These are phyloP conservation scores for Vaccinium darrowii DNA, from an alignment of 148 eudicot genomes.

Conservation along the genomic window DNA sequence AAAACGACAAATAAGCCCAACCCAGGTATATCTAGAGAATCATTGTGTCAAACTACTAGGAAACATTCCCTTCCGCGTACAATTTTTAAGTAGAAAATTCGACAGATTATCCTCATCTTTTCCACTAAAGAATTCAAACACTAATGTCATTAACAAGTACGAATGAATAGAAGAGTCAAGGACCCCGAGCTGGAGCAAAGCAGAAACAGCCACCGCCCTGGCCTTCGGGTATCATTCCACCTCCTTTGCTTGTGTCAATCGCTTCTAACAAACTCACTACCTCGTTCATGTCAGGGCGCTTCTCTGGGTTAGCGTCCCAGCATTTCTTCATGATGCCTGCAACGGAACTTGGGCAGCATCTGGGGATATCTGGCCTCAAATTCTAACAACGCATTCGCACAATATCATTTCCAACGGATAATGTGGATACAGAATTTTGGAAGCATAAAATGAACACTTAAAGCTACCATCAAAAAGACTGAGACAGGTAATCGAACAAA, in stretches of 20 bases:
- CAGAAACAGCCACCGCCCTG: slow-evolving; percentile 65
- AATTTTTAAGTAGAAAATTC: neutral
- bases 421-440: neutral
- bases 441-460: neutral
- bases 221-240: slow-evolving; percentile 91
- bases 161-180: slow-evolving; percentile 30
- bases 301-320: slow-evolving; percentile 80
- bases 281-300: slow-evolving; percentile 82
- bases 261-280: slow-evolving; percentile 76
- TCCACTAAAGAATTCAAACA: neutral
- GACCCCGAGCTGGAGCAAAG: slow-evolving; percentile 59
- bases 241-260: slow-evolving; percentile 80
- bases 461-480: neutral
- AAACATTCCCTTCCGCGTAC: neutral
- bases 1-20: no score
- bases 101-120: neutral
- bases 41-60: no score
- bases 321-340: slow-evolving; percentile 79
- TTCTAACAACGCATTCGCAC: slow-evolving; percentile 29
- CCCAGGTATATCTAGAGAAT: neutral
- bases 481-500: neutral
- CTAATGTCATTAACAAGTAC: no score
- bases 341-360: slow-evolving; percentile 74
- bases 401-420: neutral
- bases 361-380: slow-evolving; percentile 75